Percentiles rank a stretch among this genome's conserved stretches.
These are phyloP conservation scores for Marchantia polymorpha DNA, from an alignment of 225 moss, liverwort and hornwort genomes.

Conservation along the genomic window DNA sequence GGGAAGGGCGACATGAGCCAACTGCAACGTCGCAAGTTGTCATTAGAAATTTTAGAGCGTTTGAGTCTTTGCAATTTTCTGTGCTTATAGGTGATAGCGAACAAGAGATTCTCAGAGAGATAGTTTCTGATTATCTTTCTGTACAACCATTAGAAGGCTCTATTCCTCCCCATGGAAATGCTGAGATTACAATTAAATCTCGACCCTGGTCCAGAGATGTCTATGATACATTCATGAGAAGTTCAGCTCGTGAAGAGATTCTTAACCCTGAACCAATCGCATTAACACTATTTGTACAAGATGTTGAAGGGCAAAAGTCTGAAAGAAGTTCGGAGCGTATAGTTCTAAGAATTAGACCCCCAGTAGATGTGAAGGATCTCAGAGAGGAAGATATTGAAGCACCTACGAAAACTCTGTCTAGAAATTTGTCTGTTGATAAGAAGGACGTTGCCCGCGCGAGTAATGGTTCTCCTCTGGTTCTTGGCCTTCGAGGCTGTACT, in stretches of 20 bases:
- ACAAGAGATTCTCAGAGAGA: slow-evolving; percentile 32
- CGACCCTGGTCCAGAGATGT: slow-evolving; percentile 66
- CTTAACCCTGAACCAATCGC: slow-evolving; percentile 44
- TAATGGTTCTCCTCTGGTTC: slow-evolving; percentile 53
- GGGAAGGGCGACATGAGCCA: slow-evolving; percentile 66
- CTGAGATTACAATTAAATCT: slow-evolving; percentile 62
- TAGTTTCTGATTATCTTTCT: slow-evolving; percentile 50
- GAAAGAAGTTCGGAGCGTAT: slow-evolving; percentile 56
- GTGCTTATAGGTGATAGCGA: slow-evolving; percentile 49
- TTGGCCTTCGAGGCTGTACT: slow-evolving; percentile 88
- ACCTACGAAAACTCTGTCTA: slow-evolving; percentile 20
- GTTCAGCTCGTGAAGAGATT: slow-evolving; percentile 34
- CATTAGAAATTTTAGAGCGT: slow-evolving; percentile 62
- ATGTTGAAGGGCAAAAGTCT: slow-evolving; percentile 46
- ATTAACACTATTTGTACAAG: slow-evolving; percentile 53
- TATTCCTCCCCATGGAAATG: slow-evolving; percentile 64
- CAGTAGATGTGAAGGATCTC: slow-evolving; percentile 36
- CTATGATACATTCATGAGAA: slow-evolving; percentile 45
- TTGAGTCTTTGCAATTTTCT: slow-evolving; percentile 60
- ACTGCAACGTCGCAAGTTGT: slow-evolving; percentile 58
- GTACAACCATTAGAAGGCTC: slow-evolving; percentile 56
- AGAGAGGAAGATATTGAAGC: slow-evolving; percentile 12
- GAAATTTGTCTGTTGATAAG: slow-evolving; percentile 29
- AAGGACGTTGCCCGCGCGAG: slow-evolving; percentile 45
- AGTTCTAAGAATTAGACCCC: slow-evolving; percentile 53